These are phyloP conservation scores for Diaporthe destruens DNA, from an alignment of 2,329 filamentous ascomycete species.

Conservation along the genomic window DNA sequence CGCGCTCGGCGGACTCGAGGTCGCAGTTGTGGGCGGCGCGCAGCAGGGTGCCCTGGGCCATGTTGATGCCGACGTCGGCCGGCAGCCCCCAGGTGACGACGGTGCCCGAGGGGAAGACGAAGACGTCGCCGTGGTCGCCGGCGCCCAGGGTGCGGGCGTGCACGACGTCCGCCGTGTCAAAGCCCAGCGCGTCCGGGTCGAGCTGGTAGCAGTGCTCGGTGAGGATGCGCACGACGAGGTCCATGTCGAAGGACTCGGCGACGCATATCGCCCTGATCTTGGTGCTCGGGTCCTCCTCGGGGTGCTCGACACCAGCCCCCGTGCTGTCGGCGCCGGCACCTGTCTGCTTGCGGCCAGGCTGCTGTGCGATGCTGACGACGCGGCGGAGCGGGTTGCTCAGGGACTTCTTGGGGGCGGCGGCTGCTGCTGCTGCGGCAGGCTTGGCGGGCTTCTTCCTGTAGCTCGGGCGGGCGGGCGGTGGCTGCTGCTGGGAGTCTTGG, in stretches of 20 bases:
- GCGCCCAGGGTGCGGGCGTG: slow-evolving; percentile 71
- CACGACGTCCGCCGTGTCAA: slow-evolving; percentile 72
- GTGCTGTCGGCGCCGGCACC: slow-evolving; percentile 57
- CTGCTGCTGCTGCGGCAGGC: slow-evolving; percentile 42
- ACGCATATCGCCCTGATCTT: slow-evolving; percentile 72
- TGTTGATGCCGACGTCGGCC: slow-evolving; percentile 75
- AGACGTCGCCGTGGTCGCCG: slow-evolving; percentile 83
- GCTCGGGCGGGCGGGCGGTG: background rate
- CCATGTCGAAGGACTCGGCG: slow-evolving; percentile 75
- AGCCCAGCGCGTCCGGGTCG: slow-evolving; percentile 71
- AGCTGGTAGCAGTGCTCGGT: slow-evolving; percentile 70
- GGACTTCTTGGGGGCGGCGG: slow-evolving; percentile 67
- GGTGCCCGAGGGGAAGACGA: slow-evolving; percentile 95
- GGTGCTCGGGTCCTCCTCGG: slow-evolving; percentile 52
- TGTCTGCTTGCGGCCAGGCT: slow-evolving; percentile 54
- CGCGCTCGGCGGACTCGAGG: slow-evolving; percentile 79
- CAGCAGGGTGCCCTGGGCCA: slow-evolving; percentile 79
- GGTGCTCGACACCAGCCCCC: slow-evolving; percentile 44
- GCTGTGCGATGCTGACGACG: slow-evolving; percentile 88
- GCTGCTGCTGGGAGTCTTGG: background rate
- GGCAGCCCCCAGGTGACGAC: slow-evolving; percentile 93
- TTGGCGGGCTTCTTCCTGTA: slow-evolving; percentile 37
- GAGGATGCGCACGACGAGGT: slow-evolving; percentile 68
- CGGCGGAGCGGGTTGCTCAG: slow-evolving; percentile 85
- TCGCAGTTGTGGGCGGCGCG: slow-evolving; percentile 83